A percentile compares a stretch with the other conserved stretches of the same genome.
Evolutionary conservation across 371 early-diverging fungal genomes (phyloP).

Genomic region (Zychaea mexicana): DNA sequence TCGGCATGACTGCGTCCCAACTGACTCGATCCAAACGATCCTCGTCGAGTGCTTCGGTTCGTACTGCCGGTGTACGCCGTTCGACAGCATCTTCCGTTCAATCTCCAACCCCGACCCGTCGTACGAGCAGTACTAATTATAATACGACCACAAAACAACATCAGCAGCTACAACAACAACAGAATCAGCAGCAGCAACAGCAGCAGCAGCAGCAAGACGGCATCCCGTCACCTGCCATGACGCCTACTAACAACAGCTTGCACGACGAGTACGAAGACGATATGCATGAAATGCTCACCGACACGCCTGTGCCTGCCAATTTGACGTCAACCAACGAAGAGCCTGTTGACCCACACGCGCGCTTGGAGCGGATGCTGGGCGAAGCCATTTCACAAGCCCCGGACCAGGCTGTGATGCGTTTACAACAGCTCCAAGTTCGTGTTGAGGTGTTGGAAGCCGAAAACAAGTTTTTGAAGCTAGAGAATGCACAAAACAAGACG

Average conservation of each 20-base stretch:
- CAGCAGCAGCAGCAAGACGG: constrained; percentile 17
- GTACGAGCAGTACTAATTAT: neutral
- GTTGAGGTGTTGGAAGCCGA: constrained; percentile 58
- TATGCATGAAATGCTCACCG: constrained; percentile 32
- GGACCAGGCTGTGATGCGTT: constrained; percentile 44
- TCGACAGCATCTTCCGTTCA: constrained; percentile 9
- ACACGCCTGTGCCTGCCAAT: constrained; percentile 38
- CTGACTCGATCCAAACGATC: constrained; percentile 28
- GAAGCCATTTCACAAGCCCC: constrained; percentile 39
- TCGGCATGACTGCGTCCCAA: constrained; percentile 62
- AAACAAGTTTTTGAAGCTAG: constrained; percentile 49
- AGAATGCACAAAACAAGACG: constrained; percentile 48
- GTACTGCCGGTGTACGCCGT: constrained; percentile 9
- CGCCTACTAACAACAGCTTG: constrained; percentile 30
- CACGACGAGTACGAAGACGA: constrained; percentile 36
- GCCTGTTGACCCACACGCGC: constrained; percentile 36
- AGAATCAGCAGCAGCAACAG: constrained; percentile 11
- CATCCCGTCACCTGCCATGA: constrained; percentile 44
- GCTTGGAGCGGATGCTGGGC: constrained; percentile 37
- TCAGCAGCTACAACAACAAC: constrained; percentile 13
- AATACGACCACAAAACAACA: neutral
- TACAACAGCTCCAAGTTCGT: constrained; percentile 54
- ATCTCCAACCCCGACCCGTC: constrained; percentile 20
- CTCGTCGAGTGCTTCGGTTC: constrained; percentile 1
- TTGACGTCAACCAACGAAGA: constrained; percentile 25